These are phyloP conservation scores for Aspergillus puulaauensis DNA, from an alignment of 2,329 filamentous ascomycete species.

Conservation along the genomic window DNA sequence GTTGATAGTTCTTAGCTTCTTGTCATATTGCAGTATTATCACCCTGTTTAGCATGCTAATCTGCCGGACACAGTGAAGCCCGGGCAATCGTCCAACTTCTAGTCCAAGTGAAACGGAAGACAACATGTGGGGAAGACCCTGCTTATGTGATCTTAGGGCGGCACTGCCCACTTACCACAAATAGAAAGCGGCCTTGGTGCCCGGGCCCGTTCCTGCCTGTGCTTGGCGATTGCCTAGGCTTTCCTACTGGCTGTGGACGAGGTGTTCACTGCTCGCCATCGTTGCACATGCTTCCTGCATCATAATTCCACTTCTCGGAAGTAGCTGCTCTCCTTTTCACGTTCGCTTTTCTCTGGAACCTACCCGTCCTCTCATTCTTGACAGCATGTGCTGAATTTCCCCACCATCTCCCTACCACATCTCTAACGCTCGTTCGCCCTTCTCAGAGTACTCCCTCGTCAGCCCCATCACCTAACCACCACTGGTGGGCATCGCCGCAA, in stretches of 20 bases:
- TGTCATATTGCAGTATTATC: too few species aligned
- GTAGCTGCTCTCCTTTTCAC: slow-evolving; percentile 11
- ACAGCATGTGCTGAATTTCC: slow-evolving; percentile 16
- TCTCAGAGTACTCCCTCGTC: slow-evolving; percentile 5
- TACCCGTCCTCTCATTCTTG: slow-evolving; percentile 4
- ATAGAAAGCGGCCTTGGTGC: too few species aligned
- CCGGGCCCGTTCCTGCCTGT: slow-evolving; percentile 9
- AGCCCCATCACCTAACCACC: slow-evolving; percentile 22
- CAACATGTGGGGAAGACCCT: too few species aligned
- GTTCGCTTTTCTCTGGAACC: background rate
- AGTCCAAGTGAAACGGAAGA: too few species aligned
- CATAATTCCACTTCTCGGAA: background rate
- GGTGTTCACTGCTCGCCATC: slow-evolving; percentile 2
- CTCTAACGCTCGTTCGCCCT: slow-evolving; percentile 8
- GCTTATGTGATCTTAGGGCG: too few species aligned
- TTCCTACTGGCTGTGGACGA: background rate
- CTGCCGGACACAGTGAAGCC: too few species aligned
- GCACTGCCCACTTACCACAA: too few species aligned
- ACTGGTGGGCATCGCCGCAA: slow-evolving; percentile 28
- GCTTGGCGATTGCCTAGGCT: slow-evolving; percentile 9
- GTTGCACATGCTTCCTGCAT: slow-evolving; percentile 17
- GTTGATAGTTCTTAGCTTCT: too few species aligned
- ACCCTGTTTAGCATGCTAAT: too few species aligned
- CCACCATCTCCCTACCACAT: background rate
- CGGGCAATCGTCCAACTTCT: too few species aligned